Base-by-base conservation (phyloP, 179 eudicot species). In the Gypsophila paniculata region DNA sequence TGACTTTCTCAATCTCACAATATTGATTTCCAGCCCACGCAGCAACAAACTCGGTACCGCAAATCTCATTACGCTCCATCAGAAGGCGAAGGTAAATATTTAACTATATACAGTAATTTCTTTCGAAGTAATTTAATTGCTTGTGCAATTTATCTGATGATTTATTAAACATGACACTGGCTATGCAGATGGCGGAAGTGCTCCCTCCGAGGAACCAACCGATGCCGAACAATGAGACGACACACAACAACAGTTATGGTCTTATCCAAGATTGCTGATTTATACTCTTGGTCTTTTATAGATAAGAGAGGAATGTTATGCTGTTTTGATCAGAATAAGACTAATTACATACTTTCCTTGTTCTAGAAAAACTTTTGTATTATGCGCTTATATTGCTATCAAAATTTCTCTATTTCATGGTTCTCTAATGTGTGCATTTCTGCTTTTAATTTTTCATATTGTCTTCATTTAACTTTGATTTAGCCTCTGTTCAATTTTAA, bases 31-130 rank as follows among this genome's bases (percentile, higher is more conserved):
- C 79, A 94, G 99, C 99, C 99, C 68, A 88, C 99, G 65, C 97
- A 90, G 67, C 99, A 94, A 77, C 99, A 90, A 86, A 94, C 99
- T 11, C 82, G 96, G 32, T 94, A 94, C 81, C 78, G 99, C 72
- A 94, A 91, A 79, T 94, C 99, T 66, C 96, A 83, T 55, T 94
- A 76, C 82, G 99, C 96, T 54, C 99, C 99, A 73, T 75, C 97
- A 53, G 93, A 78, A 18, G 97, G 91, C 46, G 98, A 91, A 86
- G 96, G 97, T 89, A 86, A 72, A 74, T 51, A 63, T 13, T 18
- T n/a, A 29, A 29, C 34, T 29, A 29, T 29, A 29, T 29, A 29
- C 34, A 32, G 8, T 0, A 29, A 25, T 7, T 18, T 26, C 4
- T 19, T 6, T 59, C 44, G 42, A 52, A 26, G 26, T 60, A 13